phyloP scores from a whole-genome alignment of 306 rosid species.

The Cicer yamashitae region DNA sequence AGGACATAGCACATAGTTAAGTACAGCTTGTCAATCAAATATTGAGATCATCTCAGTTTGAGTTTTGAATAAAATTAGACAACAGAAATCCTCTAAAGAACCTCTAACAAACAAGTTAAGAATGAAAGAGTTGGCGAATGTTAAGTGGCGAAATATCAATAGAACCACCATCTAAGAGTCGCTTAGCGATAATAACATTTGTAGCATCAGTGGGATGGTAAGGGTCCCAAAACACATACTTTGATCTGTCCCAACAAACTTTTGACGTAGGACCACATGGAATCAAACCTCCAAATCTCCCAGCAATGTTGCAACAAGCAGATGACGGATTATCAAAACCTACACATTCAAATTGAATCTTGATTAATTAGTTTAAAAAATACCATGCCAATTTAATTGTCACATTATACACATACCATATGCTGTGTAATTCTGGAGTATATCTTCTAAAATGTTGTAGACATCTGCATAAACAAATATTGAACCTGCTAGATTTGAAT shows the following conservation, averaged over 20 bases:
- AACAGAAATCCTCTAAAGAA: conserved; percentile 1
- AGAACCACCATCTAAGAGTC: conserved; percentile 56
- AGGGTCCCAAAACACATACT: conserved; percentile 75
- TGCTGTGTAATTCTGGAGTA: conserved; percentile 52
- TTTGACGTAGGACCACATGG: conserved; percentile 65
- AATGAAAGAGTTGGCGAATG: conserved; percentile 48
- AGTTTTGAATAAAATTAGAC: not conserved
- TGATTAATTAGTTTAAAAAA: not conserved
- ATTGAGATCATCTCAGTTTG: no score
- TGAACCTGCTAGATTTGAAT: conserved; percentile 49
- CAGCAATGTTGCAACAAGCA: conserved; percentile 65
- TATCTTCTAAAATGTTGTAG: conserved; percentile 61
- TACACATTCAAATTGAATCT: conserved; percentile 17
- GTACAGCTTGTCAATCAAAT: no score
- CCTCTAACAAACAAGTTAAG: conserved; percentile 20
- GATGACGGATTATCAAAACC: conserved; percentile 65
- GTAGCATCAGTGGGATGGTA: conserved; percentile 76
- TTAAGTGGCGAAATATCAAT: conserved; percentile 59
- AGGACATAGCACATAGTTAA: no score
- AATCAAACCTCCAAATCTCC: conserved; percentile 65
- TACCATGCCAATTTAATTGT: conserved; percentile 21
- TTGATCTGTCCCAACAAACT: conserved; percentile 64
- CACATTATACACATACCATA: conserved; percentile 48
- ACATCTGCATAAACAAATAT: conserved; percentile 71
- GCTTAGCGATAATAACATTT: conserved; percentile 57